These are phyloP conservation scores for Antitrichia curtipendula DNA, from an alignment of 225 moss, liverwort and hornwort genomes.

Conservation along the genomic window DNA sequence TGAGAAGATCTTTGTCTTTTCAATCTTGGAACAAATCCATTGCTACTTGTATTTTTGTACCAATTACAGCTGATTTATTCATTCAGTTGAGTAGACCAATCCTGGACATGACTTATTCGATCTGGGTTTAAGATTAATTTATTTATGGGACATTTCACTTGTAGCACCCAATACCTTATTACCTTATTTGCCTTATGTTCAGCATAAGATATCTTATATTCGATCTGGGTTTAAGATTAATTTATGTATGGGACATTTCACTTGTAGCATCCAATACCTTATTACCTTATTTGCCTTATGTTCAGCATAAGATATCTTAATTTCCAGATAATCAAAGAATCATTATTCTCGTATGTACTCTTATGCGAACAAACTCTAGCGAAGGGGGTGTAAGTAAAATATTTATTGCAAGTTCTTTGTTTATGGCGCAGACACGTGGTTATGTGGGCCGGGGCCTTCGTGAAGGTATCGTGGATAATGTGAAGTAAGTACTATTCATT, in stretches of 20 bases:
- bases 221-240: neutral
- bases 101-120: neutral
- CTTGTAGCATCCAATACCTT: neutral
- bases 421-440: constrained; percentile 55
- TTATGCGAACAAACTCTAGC: neutral
- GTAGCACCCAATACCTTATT: neutral
- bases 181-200: neutral
- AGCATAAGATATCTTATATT: neutral
- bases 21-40: neutral
- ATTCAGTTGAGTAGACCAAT: neutral
- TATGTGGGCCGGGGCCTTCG: constrained; percentile 89
- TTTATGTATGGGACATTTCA: neutral
- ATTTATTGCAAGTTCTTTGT: neutral
- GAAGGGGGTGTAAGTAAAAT: neutral
- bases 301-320: neutral
- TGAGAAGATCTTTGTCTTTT: neutral
- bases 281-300: neutral
- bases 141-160: neutral
- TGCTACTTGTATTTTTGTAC: neutral
- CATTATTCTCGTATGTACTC: neutral
- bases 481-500: constrained; percentile 44
- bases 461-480: constrained; percentile 73
- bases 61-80: neutral
- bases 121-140: neutral
- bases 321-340: neutral